Base-by-base conservation (phyloP, 352 stramenopile genomes). In the Pythium myriotylum region DNA sequence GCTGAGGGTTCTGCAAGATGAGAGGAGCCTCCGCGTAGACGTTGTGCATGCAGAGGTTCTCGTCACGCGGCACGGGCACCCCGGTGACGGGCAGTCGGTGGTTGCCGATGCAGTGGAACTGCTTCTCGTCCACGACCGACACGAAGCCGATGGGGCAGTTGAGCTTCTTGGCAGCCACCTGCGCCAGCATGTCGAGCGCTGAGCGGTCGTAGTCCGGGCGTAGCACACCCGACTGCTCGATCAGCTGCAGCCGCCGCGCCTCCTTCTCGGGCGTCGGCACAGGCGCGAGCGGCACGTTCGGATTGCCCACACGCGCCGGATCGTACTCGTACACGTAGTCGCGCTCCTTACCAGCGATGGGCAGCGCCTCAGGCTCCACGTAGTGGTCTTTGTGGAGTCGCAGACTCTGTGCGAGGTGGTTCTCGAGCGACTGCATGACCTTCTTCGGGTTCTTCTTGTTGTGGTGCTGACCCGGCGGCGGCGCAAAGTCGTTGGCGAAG, bases 1-100 rank as follows among this genome's bases (percentile, higher is more conserved):
- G 76, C 56, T 76, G 68, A 26, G 78, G 76, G 66, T 89, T 83
- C 59, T 88, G 85, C 55, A 88, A 46, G 32, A 90, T 66, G 60
- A 90, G 64, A 7, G 78, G 78, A 54, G 76, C 76, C 70, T 90
- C 78, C 4, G 68, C 73, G 67, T 88, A 88, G 54, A 86, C 55
- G 3, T 62, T 71, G 62, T 87, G 75, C 48, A 77, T 74, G 54
- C 78, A 90, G 54, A 86, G 75, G 59, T 77, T 79, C 51, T 88
- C 74, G 32, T 84, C 72, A 0, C 81, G 76, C 22, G 73, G 67
- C 16, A 81, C 29, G 23, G 68, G 50, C 24, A 69, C 54, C 1
- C 62, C 66, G 16, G 66, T 32, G n/a, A 72, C 61, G 3, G 70
- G 70, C 24, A 83, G 56, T 12, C 76, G 70, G 65, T 79, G 83